These are phyloP conservation scores for Globisporangium spinosum DNA, from an alignment of 352 stramenopile genomes.

Conservation along the genomic window DNA sequence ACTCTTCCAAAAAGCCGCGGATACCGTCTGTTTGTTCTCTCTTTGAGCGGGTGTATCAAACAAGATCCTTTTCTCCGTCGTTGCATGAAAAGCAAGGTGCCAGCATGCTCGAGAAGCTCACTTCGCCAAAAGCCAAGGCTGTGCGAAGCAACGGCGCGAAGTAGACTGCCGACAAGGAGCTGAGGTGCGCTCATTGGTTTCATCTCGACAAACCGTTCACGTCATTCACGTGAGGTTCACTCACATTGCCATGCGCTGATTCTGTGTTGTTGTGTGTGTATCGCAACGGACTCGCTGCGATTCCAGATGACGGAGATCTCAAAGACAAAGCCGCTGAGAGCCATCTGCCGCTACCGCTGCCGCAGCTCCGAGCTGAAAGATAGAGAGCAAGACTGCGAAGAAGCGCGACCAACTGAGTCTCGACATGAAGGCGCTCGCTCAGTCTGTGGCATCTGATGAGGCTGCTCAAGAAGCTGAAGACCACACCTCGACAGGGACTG, in stretches of 20 bases:
- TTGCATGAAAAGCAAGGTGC: neutral
- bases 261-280: neutral
- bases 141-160: neutral
- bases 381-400: neutral
- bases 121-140: constrained; percentile 30
- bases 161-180: neutral
- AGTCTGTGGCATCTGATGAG: neutral
- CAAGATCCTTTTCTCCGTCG: neutral
- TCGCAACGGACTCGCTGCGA: constrained; percentile 6
- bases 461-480: neutral
- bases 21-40: neutral
- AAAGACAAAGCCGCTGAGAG: neutral
- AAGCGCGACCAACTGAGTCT: constrained; percentile 6
- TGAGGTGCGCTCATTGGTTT: neutral
- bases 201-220: no score
- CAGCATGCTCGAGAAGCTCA: constrained; percentile 46
- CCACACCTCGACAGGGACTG: neutral
- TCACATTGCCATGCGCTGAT: neutral
- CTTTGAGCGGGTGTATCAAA: neutral
- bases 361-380: neutral
- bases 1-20: neutral
- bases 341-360: neutral
- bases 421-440: constrained; percentile 2
- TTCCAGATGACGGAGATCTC: constrained; percentile 2
- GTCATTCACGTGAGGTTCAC: no score